A percentile compares a stretch with the other conserved stretches of the same genome.
Conservation (phyloP, 129 eudicot species). For the Deinandra increscens region DNA sequence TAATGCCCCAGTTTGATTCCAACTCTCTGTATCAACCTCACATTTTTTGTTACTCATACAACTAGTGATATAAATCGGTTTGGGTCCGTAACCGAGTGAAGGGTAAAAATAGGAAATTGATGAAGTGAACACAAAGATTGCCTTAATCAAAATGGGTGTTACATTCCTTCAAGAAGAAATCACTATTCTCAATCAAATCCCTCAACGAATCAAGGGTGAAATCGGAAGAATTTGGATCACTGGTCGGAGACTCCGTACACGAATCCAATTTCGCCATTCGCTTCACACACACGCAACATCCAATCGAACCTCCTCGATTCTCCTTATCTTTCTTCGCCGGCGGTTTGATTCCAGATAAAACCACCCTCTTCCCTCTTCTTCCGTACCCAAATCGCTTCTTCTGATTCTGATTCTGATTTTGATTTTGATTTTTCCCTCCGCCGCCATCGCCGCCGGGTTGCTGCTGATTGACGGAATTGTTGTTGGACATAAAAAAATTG, state of each 20-base stretch:
- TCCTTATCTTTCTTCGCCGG: slow-evolving; percentile 25
- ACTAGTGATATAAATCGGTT: too few relatives aligned
- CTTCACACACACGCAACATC: slow-evolving; percentile 41
- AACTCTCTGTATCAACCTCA: too few relatives aligned
- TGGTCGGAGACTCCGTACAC: slow-evolving; percentile 45
- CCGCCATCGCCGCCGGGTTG: slow-evolving; percentile 20
- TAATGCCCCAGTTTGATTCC: too few relatives aligned
- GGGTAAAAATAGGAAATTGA: too few relatives aligned
- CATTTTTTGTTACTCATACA: too few relatives aligned
- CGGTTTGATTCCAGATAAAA: slow-evolving; percentile 39
- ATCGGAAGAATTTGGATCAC: slow-evolving; percentile 51
- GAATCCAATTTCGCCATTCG: slow-evolving; percentile 37
- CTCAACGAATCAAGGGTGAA: slow-evolving; percentile 47
- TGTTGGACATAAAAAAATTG: slow-evolving; percentile 24
- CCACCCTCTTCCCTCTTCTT: slow-evolving; percentile 38
- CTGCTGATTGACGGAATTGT: slow-evolving; percentile 6
- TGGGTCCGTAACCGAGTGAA: too few relatives aligned
- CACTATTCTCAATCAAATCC: slow-evolving; percentile 63
- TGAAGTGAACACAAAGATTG: not conserved
- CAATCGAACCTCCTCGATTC: slow-evolving; percentile 8
- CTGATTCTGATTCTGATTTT: too few relatives aligned
- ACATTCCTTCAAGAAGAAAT: slow-evolving; percentile 60
- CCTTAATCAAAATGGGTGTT: slow-evolving; percentile 52
- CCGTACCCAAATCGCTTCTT: slow-evolving; percentile 11
- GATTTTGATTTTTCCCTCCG: too few relatives aligned